Percentiles rank a stretch among this genome's conserved stretches.
phyloP scores from a whole-genome alignment of 768 basidiomycete genomes.

The Termitomyces sp. region DNA sequence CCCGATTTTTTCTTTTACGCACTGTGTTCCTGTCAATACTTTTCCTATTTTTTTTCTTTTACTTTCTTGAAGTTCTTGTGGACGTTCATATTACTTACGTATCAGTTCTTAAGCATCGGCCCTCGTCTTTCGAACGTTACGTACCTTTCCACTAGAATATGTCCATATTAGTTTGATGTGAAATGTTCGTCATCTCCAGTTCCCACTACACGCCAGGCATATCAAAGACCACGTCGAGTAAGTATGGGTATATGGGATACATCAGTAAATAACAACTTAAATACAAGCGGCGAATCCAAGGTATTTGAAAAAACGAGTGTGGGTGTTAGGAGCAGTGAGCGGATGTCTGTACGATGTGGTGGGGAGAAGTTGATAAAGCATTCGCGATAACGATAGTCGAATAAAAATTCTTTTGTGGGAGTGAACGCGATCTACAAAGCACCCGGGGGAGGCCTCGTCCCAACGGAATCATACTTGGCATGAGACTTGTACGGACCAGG shows the following conservation, averaged over 20 bases:
- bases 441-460: slow-evolving; percentile 11
- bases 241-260: slow-evolving; percentile 12
- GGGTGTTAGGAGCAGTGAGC: background rate
- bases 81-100: too few relatives aligned
- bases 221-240: background rate
- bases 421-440: background rate
- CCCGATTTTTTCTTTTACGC: too few relatives aligned
- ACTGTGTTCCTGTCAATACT: too few relatives aligned
- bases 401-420: background rate
- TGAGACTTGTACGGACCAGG: slow-evolving; percentile 5
- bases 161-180: too few relatives aligned
- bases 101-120: too few relatives aligned
- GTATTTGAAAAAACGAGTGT: background rate
- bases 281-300: background rate
- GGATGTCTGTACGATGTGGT: background rate
- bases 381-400: background rate
- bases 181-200: too few relatives aligned
- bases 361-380: background rate
- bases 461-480: slow-evolving; percentile 22
- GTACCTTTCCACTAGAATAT: too few relatives aligned
- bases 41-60: too few relatives aligned
- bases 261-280: background rate
- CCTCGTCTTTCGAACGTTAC: too few relatives aligned
- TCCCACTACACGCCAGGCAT: too few relatives aligned
- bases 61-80: too few relatives aligned